phyloP scores from a whole-genome alignment of 2,329 filamentous ascomycete genomes.

The Coniella lustricola region DNA sequence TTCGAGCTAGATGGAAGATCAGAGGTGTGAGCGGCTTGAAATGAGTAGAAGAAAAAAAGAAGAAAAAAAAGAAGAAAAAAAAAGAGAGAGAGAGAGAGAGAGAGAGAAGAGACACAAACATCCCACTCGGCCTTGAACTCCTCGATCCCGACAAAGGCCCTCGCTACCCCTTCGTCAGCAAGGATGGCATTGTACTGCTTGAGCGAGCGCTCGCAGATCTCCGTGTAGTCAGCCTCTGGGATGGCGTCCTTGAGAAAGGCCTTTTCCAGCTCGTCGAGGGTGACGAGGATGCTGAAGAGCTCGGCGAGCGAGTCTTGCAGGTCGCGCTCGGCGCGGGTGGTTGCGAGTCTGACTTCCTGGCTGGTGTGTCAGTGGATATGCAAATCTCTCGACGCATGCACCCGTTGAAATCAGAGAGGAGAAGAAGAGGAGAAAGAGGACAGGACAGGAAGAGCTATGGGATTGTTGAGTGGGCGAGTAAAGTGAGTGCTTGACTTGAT shows the following conservation, averaged over 20 bases:
- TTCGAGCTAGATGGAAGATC: conserved; percentile 62
- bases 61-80: not conserved
- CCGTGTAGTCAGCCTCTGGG: conserved; percentile 85
- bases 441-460: too few relatives aligned
- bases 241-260: conserved; percentile 95
- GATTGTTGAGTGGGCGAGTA: too few relatives aligned
- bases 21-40: not conserved
- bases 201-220: conserved; percentile 86
- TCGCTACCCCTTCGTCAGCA: conserved; percentile 83
- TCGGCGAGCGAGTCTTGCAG: conserved; percentile 94
- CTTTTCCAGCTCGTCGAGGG: conserved; percentile 90
- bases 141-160: conserved; percentile 79
- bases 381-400: too few relatives aligned
- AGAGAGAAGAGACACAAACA: conserved; percentile 45
- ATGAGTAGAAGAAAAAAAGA: not conserved
- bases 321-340: conserved; percentile 81
- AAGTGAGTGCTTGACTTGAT: too few relatives aligned
- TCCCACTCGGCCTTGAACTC: conserved; percentile 90
- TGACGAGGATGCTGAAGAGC: conserved; percentile 95
- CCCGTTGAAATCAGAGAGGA: too few relatives aligned
- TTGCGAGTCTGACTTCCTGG: conserved; percentile 90
- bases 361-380: not conserved
- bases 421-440: too few relatives aligned
- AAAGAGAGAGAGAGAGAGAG: not conserved
- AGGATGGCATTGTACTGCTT: conserved; percentile 97